Evolutionary conservation across 192 early-diverging fungal species (phyloP), one percentile per base, ranked within the genome.

Genomic region (Allomyces macrogynus): DNA sequence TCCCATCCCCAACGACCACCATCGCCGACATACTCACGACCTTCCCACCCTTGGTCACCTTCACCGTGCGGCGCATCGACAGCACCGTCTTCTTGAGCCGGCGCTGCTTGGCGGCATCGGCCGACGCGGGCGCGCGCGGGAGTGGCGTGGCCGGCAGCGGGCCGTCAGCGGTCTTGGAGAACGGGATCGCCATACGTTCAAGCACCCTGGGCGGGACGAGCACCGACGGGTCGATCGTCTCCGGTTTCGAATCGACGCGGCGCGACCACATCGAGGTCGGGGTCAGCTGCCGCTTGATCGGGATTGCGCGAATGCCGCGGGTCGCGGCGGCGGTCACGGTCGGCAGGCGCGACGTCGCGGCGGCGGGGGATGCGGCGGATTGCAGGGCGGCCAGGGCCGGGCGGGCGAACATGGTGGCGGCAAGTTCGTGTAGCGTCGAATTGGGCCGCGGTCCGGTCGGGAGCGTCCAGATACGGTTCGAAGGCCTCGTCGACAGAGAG

Each of bases 1-100:
- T 79, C 10, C 89, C 89, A 69, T 95, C 91, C 7, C 95, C 95
- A 7, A 99, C 93, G 4, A 97, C 91, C 9, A 99, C 95, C 60
- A 95, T 69, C 1, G 91, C 91, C 40, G 89, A 92, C 78, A 90
- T 84, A 27, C 84, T 84, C 42, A 86, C 84, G 24, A 84, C 75
- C 69, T 89, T 89, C 64, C 89, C 89, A 66, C 84, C 86, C 22
- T 81, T 78, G 40, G 86, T 89, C 83, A 87, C 84, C 70, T 87
- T 86, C 61, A 84, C 82, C 2, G 84, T 85, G 49, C 87, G 82
- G 71, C 86, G 86, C 24, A 89, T 77, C 18, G 87, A 75, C 60
- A 91, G 67, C 14, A 85, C 76, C 67, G 82, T 84, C 72, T 89
- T 89, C 61, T 78, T 70, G 44, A 91, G 77, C 70, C 66, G 68